These are phyloP conservation scores for Spergularia bocconei DNA, from an alignment of 148 eudicot genomes.

Conservation along the genomic window DNA sequence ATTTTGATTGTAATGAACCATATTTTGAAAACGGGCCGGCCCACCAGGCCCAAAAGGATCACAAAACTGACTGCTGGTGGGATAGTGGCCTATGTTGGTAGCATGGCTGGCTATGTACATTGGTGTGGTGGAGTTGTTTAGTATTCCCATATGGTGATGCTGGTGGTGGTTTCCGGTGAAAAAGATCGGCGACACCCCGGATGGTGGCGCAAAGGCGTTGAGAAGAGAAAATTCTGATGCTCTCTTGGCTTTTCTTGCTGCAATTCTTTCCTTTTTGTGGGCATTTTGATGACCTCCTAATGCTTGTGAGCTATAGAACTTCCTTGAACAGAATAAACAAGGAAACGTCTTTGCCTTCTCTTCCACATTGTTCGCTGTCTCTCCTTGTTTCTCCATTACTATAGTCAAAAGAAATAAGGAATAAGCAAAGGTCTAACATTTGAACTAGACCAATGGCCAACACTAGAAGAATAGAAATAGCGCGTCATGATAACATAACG, in stretches of 20 bases:
- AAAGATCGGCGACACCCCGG: constrained; percentile 32
- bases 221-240: constrained; percentile 29
- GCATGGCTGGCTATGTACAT: constrained; percentile 57
- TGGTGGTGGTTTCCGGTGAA: constrained; percentile 45
- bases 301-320: constrained; percentile 92
- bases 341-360: constrained; percentile 56
- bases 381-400: constrained; percentile 48
- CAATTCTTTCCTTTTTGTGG: constrained; percentile 84
- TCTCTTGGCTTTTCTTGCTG: constrained; percentile 56
- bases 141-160: constrained; percentile 34
- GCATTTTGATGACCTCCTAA: constrained; percentile 98
- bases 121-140: constrained; percentile 34
- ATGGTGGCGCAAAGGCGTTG: constrained; percentile 26
- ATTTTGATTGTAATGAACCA: constrained; percentile 32
- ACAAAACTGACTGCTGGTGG: constrained; percentile 23
- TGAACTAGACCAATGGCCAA: no score
- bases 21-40: constrained; percentile 41
- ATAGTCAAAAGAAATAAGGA: background rate
- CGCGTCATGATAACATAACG: no score
- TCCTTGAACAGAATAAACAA: constrained; percentile 82
- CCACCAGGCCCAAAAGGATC: constrained; percentile 47
- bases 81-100: constrained; percentile 34
- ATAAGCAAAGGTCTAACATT: no score
- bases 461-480: no score
- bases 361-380: constrained; percentile 13